Percentiles rank a stretch among this genome's conserved stretches.
Evolutionary conservation across 495 filamentous ascomycete genomes (phyloP).

Genomic region (Penicillium mononematosum): DNA sequence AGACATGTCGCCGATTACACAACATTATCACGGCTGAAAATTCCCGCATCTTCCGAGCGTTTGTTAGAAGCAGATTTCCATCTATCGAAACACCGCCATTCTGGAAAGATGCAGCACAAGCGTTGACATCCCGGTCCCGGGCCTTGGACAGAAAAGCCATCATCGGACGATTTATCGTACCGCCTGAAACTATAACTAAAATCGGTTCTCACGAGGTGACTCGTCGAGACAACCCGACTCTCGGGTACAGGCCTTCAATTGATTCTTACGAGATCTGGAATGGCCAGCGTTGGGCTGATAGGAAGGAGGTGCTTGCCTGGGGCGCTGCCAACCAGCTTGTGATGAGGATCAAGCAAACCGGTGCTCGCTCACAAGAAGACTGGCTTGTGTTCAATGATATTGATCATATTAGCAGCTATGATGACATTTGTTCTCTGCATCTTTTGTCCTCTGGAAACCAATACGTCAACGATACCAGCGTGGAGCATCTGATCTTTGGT

Average conservation of each 20-base stretch:
- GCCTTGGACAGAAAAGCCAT: slow-evolving; percentile 61
- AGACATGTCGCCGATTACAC: slow-evolving; percentile 51
- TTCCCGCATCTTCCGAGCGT: slow-evolving; percentile 52
- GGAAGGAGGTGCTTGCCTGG: slow-evolving; percentile 59
- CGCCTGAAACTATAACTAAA: slow-evolving; percentile 33
- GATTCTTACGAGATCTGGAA: slow-evolving; percentile 60
- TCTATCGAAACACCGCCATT: slow-evolving; percentile 39
- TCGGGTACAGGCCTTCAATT: slow-evolving; percentile 62
- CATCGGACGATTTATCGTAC: slow-evolving; percentile 52
- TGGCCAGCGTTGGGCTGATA: slow-evolving; percentile 49
- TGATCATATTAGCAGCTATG: slow-evolving; percentile 53
- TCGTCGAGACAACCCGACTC: slow-evolving; percentile 53
- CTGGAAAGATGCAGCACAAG: slow-evolving; percentile 54
- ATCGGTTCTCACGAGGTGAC: slow-evolving; percentile 31
- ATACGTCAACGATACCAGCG: slow-evolving; percentile 31
- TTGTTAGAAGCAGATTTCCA: slow-evolving; percentile 56
- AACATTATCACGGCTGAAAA: slow-evolving; percentile 53
- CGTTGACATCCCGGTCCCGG: slow-evolving; percentile 56
- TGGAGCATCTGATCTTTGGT: slow-evolving; percentile 42
- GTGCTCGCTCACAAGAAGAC: slow-evolving; percentile 20
- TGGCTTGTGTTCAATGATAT: slow-evolving; percentile 56
- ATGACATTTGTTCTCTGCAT: slow-evolving; percentile 62
- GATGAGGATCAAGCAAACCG: slow-evolving; percentile 42
- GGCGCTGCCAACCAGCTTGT: slow-evolving; percentile 60
- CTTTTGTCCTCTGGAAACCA: slow-evolving; percentile 42